Conservation (phyloP, 306 rosid genomes). For the Oemleria cerasiformis region DNA sequence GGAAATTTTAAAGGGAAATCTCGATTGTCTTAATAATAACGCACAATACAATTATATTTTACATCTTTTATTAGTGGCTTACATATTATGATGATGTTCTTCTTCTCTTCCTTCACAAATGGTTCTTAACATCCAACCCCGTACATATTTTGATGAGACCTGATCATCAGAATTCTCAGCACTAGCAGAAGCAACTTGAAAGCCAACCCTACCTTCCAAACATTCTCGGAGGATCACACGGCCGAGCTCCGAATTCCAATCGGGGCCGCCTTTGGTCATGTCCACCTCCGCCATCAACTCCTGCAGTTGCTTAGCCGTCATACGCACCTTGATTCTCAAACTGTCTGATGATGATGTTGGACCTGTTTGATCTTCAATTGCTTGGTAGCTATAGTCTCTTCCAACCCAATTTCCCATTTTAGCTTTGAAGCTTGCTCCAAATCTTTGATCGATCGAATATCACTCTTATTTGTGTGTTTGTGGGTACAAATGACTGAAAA, state of each 20-base stretch:
- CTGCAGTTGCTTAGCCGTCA: slow-evolving; percentile 29
- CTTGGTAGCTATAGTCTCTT: slow-evolving; percentile 16
- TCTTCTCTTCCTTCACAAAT: slow-evolving; percentile 26
- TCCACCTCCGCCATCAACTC: slow-evolving; percentile 36
- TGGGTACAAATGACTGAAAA: background rate
- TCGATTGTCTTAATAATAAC: too few species aligned
- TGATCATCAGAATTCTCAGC: background rate
- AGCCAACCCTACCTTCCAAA: slow-evolving; percentile 30
- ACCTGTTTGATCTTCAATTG: background rate
- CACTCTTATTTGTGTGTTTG: background rate
- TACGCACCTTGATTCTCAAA: slow-evolving; percentile 37
- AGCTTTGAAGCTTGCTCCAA: background rate
- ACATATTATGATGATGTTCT: slow-evolving; percentile 5
- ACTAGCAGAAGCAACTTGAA: slow-evolving; percentile 20
- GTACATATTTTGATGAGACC: background rate
- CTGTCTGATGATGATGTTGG: background rate
- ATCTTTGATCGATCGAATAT: background rate
- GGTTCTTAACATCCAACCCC: slow-evolving; percentile 17
- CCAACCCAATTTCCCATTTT: slow-evolving; percentile 43
- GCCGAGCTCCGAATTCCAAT: slow-evolving; percentile 19
- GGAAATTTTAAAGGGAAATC: too few species aligned
- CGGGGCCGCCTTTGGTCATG: slow-evolving; percentile 13
- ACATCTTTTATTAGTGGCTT: background rate
- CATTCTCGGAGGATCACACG: slow-evolving; percentile 38
- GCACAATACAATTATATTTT: background rate